Evolutionary conservation across 805 yeast species (phyloP), one percentile per base, ranked within the genome.

Genomic region (Teunomyces barrocoloradensis): DNA sequence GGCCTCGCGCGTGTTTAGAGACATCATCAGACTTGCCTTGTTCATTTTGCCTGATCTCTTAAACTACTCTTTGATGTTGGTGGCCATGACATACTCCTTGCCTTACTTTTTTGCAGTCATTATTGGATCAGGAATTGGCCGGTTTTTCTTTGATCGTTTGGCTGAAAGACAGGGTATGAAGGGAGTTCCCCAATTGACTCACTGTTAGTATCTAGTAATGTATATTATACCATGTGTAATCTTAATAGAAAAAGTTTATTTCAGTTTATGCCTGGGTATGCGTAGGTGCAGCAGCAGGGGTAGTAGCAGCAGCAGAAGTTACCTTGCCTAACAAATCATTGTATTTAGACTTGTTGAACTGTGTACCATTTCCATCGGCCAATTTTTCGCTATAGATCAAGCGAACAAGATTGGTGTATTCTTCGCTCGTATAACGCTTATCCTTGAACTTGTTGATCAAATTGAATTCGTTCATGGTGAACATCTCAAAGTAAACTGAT

Each of bases 1-100:
- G 38, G 64, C 64, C 2, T 56, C 65, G 10, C 37, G 47, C 15
- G 17, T 76, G 5, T 56, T 67, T 33, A 71, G 83, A 60, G 89
- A 87, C 65, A 40, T 75, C 3, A 70, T 84, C 5, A 71, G 92
- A 56, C 64, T 84, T 13, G 30, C 75, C 0, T 53, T 87, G 20
- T 75, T 82, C 9, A 82, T 87, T 52, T 60, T 80, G 13, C 79
- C 87, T 2, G 85, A 87, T 17, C 71, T 85, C 74, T 60, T 87
- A 42, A 84, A 86, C 10, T 87, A 82, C 59, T 84, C 84, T 30
- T 65, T 87, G 56, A 87, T 87, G 95, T 74, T 87, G 68, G 90
- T 82, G 12, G 85, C 86, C 5, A 87, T 87, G 95, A 73, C 85
- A 35, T 86, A 73, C 60, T 77, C 85, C 6, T 54, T 85, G 40